A percentile compares a stretch with the other conserved stretches of the same genome.
Evolutionary conservation across 345 rosid genomes (phyloP).

Genomic region (Euphorbia tirucalli): DNA sequence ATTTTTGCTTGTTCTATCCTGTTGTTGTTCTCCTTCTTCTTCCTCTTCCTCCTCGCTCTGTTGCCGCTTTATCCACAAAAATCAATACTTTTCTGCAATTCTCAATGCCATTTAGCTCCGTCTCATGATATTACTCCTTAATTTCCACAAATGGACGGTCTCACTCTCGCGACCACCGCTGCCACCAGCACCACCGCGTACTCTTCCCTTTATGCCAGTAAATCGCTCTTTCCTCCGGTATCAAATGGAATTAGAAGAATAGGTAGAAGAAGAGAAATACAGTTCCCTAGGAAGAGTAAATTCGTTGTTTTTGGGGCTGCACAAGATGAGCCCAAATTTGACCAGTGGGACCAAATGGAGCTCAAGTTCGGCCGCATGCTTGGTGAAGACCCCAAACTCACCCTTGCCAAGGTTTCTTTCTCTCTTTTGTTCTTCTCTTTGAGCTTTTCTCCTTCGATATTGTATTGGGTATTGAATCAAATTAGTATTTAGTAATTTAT

Average conservation of each 20-base stretch:
- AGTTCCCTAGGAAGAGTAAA: conserved; percentile 28
- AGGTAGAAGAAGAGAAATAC: conserved; percentile 15
- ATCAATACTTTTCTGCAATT: background rate
- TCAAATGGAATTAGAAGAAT: conserved; percentile 21
- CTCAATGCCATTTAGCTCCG: conserved; percentile 7
- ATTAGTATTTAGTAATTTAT: background rate
- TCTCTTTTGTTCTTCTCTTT: background rate
- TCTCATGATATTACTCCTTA: conserved; percentile 18
- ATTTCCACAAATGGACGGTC: conserved; percentile 50
- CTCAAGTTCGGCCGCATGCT: conserved; percentile 78
- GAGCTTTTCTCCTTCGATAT: background rate
- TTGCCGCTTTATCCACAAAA: background rate
- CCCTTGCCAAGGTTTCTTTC: conserved; percentile 72
- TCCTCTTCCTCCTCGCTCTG: background rate
- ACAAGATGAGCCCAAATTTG: conserved; percentile 56
- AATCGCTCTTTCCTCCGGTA: conserved; percentile 20
- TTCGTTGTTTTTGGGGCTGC: conserved; percentile 49
- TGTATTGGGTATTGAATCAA: background rate
- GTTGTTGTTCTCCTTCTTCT: too few relatives aligned
- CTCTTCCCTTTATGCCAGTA: conserved; percentile 23
- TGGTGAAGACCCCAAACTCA: conserved; percentile 92
- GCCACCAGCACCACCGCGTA: conserved; percentile 14
- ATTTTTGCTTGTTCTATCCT: too few relatives aligned
- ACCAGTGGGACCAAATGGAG: conserved; percentile 87
- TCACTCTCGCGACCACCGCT: conserved; percentile 43